These are phyloP conservation scores for Candida glucosophila DNA, from an alignment of 1,139 yeast genomes.

Conservation along the genomic window DNA sequence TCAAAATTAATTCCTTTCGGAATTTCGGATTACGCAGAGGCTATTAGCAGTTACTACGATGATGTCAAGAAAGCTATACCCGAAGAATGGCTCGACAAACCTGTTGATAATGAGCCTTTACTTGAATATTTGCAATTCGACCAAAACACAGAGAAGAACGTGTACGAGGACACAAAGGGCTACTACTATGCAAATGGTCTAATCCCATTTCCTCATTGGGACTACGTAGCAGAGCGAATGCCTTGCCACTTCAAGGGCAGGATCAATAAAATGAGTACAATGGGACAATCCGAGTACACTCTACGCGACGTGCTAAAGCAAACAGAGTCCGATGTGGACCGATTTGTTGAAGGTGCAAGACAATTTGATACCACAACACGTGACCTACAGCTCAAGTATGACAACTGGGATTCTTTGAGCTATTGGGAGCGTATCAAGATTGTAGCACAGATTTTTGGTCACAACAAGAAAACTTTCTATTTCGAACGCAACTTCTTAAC, in stretches of 20 bases:
- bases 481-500: conserved; percentile 63
- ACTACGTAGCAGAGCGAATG: no score
- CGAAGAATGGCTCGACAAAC: conserved; percentile 18
- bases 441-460: conserved; percentile 21
- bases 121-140: no score
- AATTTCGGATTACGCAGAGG: conserved; percentile 26
- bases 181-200: conserved; percentile 5
- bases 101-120: no score
- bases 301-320: no score
- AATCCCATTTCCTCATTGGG: conserved; percentile 18
- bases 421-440: conserved; percentile 38
- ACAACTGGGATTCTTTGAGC: conserved; percentile 22
- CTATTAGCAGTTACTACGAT: conserved; percentile 22
- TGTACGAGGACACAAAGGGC: conserved; percentile 17
- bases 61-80: conserved; percentile 24
- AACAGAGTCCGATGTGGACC: no score
- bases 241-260: no score
- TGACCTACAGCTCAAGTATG: conserved; percentile 26
- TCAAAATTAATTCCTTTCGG: conserved; percentile 40
- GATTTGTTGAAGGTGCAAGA: no score
- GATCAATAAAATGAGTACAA: no score
- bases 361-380: no score
- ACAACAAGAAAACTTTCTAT: conserved; percentile 38
- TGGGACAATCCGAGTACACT: no score
- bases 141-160: conserved; percentile 13